Base-by-base conservation (phyloP, 2,329 filamentous ascomycete species). In the Onygena corvina region DNA sequence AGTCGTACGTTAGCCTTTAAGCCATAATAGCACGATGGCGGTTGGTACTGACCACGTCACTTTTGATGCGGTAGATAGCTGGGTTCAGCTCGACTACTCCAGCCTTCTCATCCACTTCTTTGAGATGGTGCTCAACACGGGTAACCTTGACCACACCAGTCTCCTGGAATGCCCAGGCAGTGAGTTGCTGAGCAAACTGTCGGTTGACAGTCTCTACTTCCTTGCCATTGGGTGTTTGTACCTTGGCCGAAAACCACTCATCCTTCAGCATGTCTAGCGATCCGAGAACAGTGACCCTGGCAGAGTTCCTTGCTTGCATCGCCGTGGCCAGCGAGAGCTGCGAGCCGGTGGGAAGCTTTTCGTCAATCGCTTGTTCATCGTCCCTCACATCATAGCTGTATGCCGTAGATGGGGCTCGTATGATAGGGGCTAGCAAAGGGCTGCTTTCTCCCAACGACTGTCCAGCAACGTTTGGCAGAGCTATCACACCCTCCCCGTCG, bases 131-230 rank as follows among this genome's bases (percentile, higher is more conserved):
- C 69, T 88, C 78, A 55, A 96, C 76, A 60, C 76, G 79, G 64
- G 86, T 86, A 59, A 94, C 85, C 59, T 84, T 83, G 58, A 98
- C 66, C 8, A 98, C 86, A 58, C 92, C 92, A 49, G 83, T 78
- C 72, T 98, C 92, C 70, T 94, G 82, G 74, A 98, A 98, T 0
- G 89, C 80, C 92, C 92, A 98, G n/a, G 79, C 84, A n/a, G 84
- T 82, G 50, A 98, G 67, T 60, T 84, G 80, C 68, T 84, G 83
- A 16, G 85, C 84, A 61, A 98, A 96, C 49, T 85, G 85, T 59
- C 80, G 77, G 71, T 98, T 98, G 58, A 76, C 77, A 9, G 86
- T 83, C 64, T 77, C 76, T 36, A 76, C 71, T 53, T 75, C 70
- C 61, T 79, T 80, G 50, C 71, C 73, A 40, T 59, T 64, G 9